phyloP scores from a whole-genome alignment of 805 yeast species.

The Zygoascus ofunaensis region DNA sequence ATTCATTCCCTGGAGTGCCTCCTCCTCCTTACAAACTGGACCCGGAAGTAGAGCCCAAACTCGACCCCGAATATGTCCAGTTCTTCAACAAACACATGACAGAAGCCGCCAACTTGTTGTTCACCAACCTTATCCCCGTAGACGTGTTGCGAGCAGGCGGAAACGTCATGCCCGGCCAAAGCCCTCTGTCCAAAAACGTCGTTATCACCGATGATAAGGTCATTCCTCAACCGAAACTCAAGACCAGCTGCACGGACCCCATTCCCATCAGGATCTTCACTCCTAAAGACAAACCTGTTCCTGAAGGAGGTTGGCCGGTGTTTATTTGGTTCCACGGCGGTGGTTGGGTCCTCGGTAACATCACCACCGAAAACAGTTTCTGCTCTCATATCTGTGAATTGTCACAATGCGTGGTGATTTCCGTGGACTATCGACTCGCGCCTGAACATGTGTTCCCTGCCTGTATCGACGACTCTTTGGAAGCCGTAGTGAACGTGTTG shows the following conservation, averaged over 20 bases:
- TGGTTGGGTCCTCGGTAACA: slow-evolving; percentile 36
- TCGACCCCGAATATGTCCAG: slow-evolving; percentile 34
- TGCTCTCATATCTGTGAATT: slow-evolving; percentile 33
- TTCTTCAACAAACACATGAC: slow-evolving; percentile 30
- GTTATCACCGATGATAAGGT: not conserved
- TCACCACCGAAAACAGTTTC: slow-evolving; percentile 34
- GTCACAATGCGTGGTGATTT: slow-evolving; percentile 32
- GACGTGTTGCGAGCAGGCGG: slow-evolving; percentile 28
- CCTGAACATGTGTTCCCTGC: slow-evolving; percentile 45
- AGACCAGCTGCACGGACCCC: slow-evolving; percentile 19
- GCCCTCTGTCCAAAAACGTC: slow-evolving; percentile 19
- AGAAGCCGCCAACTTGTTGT: slow-evolving; percentile 25
- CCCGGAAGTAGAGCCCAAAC: slow-evolving; percentile 22
- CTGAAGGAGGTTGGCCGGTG: slow-evolving; percentile 32
- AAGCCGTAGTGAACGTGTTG: slow-evolving; percentile 17
- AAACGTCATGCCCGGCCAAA: slow-evolving; percentile 38
- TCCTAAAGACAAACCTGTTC: slow-evolving; percentile 27
- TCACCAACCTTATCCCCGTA: slow-evolving; percentile 33
- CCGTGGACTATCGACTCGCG: slow-evolving; percentile 43
- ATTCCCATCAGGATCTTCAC: slow-evolving; percentile 30
- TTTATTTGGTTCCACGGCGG: slow-evolving; percentile 37
- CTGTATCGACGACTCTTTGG: slow-evolving; percentile 34
- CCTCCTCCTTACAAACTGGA: slow-evolving; percentile 29
- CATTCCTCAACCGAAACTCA: slow-evolving; percentile 18
- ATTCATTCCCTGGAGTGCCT: slow-evolving; percentile 9